Base-by-base conservation (phyloP, 2,329 filamentous ascomycete species). In the Aspergillus oerlinghausenensis region DNA sequence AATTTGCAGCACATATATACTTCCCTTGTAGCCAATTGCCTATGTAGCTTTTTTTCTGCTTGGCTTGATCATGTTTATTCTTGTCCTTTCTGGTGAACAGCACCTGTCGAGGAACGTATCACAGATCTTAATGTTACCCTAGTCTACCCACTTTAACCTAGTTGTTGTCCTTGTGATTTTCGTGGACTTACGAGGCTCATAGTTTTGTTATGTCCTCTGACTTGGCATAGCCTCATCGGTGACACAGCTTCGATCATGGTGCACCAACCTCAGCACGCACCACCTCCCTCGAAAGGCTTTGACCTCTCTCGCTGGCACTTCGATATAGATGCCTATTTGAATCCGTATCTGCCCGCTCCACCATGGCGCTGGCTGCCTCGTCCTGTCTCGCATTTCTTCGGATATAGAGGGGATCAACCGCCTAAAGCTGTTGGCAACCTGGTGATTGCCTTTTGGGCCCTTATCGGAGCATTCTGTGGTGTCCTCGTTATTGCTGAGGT, bases 261-360 rank as follows among this genome's bases (percentile, higher is more conserved):
- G 10, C 59, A 59, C 42, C 50, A 56, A 23, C 52, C 57, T 7
- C 57, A 43, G 28, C 32, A 25, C 17, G 19, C 40, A 14, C 21
- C 40, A 47, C 35, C 51, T 10, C 45, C 47, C 35, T 38, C 47
- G n/a, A 42, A 52, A 43, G 51, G 63, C 40, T 57, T 66, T 10
- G 63, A 67, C 48, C 63, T 67, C 5, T 65, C 60, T 19, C 63
- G 63, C 26, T 73, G 72, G 66, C 79, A 87, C 67, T 85, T 95
- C 73, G 84, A 94, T 73, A 83, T 96, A 61, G 92, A 96, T 78
- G 75, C 74, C n/a, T 84, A 87, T 69, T 70, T 95, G 51, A 91
- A 93, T 70, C 88, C 81, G 2, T 79, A 85, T 58, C 68, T 95
- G 25, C 88, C 88, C 8, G 77, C 82, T 14, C 87, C 88, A 43